A percentile compares a stretch with the other conserved stretches of the same genome.
phyloP scores from a whole-genome alignment of 1,139 yeast genomes.

The Ogataea hybrid region DNA sequence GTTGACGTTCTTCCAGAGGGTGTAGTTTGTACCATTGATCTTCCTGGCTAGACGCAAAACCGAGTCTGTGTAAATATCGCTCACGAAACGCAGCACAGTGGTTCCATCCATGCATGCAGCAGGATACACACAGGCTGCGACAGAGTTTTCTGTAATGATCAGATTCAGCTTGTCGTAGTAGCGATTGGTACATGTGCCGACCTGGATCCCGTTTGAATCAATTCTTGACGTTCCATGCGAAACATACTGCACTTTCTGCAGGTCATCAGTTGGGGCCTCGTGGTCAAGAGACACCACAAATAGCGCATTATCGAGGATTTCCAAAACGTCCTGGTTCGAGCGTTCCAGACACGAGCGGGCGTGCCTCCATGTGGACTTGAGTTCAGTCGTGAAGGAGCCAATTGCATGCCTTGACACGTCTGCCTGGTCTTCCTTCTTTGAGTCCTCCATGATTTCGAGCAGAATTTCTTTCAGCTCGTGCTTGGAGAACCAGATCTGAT shows the following conservation, averaged over 20 bases:
- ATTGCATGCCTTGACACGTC: conserved; percentile 53
- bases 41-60: conserved; percentile 68
- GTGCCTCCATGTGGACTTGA: conserved; percentile 58
- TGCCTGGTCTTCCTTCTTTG: conserved; percentile 39
- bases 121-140: conserved; percentile 76
- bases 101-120: conserved; percentile 80
- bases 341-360: conserved; percentile 51
- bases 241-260: conserved; percentile 48
- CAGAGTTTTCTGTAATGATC: conserved; percentile 64
- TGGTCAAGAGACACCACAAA: conserved; percentile 68
- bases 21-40: conserved; percentile 68
- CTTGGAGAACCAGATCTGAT: conserved; percentile 50
- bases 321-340: conserved; percentile 44
- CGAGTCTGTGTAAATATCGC: conserved; percentile 75
- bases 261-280: conserved; percentile 50
- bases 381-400: conserved; percentile 70
- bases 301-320: conserved; percentile 58
- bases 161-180: conserved; percentile 79
- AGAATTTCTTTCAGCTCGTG: conserved; percentile 54
- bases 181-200: conserved; percentile 73
- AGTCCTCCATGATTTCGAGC: conserved; percentile 46
- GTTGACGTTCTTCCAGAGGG: conserved; percentile 49
- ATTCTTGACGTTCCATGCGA: conserved; percentile 66
- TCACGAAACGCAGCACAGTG: conserved; percentile 66
- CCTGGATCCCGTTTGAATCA: conserved; percentile 56